These are phyloP conservation scores for Ophiocordyceps camponoti-leonardi DNA, from an alignment of 2,329 filamentous ascomycete genomes.

Conservation along the genomic window DNA sequence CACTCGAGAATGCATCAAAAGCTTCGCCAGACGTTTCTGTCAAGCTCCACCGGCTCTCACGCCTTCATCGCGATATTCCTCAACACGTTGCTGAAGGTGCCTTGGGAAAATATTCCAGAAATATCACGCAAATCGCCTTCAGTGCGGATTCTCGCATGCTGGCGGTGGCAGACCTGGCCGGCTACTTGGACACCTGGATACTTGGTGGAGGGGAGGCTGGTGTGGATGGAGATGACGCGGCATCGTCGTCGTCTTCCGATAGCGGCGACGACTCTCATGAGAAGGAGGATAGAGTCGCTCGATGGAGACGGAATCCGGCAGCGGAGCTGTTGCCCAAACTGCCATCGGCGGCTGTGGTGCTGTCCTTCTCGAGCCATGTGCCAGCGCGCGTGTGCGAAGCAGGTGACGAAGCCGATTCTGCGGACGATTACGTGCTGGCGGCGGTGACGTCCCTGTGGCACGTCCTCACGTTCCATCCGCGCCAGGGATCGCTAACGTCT, in stretches of 20 bases:
- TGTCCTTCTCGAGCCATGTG: conserved; percentile 46
- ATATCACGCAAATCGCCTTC: conserved; percentile 58
- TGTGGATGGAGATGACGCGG: not conserved
- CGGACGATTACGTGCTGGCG: conserved; percentile 33
- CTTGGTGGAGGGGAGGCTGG: conserved; percentile 17
- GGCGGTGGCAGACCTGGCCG: conserved; percentile 64
- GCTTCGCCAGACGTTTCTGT: conserved; percentile 9
- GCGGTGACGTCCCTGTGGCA: conserved; percentile 39
- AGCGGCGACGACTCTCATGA: conserved; percentile 15
- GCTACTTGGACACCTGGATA: conserved; percentile 77
- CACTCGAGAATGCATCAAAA: conserved; percentile 4
- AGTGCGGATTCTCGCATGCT: conserved; percentile 66
- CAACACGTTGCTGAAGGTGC: conserved; percentile 44
- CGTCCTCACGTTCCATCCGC: conserved; percentile 62
- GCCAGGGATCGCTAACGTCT: conserved; percentile 58
- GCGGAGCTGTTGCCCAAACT: conserved; percentile 54
- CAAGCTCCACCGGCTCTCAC: conserved; percentile 28
- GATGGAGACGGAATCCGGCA: conserved; percentile 61
- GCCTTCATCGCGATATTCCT: conserved; percentile 34
- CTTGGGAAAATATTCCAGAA: conserved; percentile 60
- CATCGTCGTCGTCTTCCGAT: conserved; percentile 15
- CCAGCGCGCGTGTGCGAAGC: conserved; percentile 12
- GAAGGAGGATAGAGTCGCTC: conserved; percentile 23
- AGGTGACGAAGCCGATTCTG: conserved; percentile 9
- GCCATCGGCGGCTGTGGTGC: conserved; percentile 42